A percentile compares a stretch with the other conserved stretches of the same genome.
These are phyloP conservation scores for Ganoderma meredithae DNA, from an alignment of 1,284 basidiomycete genomes.

Conservation along the genomic window DNA sequence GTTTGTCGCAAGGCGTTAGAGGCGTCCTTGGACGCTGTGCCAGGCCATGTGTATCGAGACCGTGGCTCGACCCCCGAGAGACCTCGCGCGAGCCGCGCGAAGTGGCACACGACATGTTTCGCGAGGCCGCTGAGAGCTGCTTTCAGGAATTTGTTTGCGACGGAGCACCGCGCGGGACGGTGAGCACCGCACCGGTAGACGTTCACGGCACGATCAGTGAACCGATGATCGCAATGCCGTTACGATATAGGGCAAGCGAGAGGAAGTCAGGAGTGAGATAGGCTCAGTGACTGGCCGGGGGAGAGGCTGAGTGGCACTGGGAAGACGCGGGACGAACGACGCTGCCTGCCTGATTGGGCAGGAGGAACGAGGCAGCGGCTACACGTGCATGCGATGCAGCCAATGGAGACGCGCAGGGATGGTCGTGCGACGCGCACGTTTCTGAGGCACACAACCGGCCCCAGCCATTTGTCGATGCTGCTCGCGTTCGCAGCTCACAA, in stretches of 20 bases:
- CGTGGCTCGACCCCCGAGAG: background rate
- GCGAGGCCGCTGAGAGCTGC: background rate
- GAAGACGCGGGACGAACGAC: slow-evolving; percentile 22
- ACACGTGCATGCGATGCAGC: slow-evolving; percentile 41
- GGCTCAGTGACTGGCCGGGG: background rate
- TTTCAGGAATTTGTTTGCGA: background rate
- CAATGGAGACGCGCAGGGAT: slow-evolving; percentile 37
- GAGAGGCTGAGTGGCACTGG: background rate
- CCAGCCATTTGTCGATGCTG: slow-evolving; percentile 27
- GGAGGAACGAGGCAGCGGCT: slow-evolving; percentile 23
- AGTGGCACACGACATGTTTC: slow-evolving; percentile 4
- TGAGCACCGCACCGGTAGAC: background rate
- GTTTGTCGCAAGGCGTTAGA: slow-evolving; percentile 4
- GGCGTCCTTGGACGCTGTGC: slow-evolving; percentile 4
- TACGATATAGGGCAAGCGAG: background rate
- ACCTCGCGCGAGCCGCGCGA: background rate
- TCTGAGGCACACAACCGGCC: slow-evolving; percentile 36
- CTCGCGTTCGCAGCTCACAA: slow-evolving; percentile 23
- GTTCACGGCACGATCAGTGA: too few species aligned
- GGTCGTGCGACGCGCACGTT: slow-evolving; percentile 47
- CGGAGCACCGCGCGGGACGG: background rate
- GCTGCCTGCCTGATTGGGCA: slow-evolving; percentile 33
- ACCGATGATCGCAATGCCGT: background rate
- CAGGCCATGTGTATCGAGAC: background rate
- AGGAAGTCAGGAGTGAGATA: background rate